Evolutionary conservation across 441 rosid genomes (phyloP), one percentile per base, ranked within the genome.

Genomic region (Populus hybrid): DNA sequence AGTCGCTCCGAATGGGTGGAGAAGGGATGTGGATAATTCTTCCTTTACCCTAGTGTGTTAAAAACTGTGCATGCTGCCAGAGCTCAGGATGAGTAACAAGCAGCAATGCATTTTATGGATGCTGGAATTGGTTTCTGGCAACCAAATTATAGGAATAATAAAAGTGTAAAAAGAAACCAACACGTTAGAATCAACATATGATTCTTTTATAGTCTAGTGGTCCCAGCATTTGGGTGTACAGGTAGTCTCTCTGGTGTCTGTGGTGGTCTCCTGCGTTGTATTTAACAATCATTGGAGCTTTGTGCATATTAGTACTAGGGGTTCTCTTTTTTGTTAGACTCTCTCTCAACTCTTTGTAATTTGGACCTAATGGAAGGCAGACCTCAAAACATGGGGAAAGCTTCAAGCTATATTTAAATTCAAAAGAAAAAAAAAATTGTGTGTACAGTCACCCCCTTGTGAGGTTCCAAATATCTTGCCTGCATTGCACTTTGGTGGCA

Each of bases 151-250:
- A 80, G 82, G 83, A 83, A 83, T 84, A 86, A 84, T 76, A 76
- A 75, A 73, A 64, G 65, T 79, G 80, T 74, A 74, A 77, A 83
- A 76, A 50, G 12, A 35, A 31, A 56, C 69, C 40, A 21, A 29
- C 84, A 72, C 69, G 82, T 33, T 87, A 81, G 93, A 91, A 89
- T 92, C 97, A 91, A 87, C 83, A 83, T 85, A 88, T 88, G 95
- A 92, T 91, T 92, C 94, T 87, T 89, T 87, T 76, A 33, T 79
- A 86, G 87, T 76, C 78, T 76, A 56, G 28, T 61, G 75, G 74
- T 80, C 90, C 88, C 90, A 87, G 89, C 91, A 82, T 77, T 89
- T 82, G 85, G 91, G 90, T 83, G 79, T 84, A 82, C 83, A 83
- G 80, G 75, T 64, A 81, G 84, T 85, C 87, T 79, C 87, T 87